A percentile compares a stretch with the other conserved stretches of the same genome.
phyloP scores from a whole-genome alignment of 2,329 filamentous ascomycete species.

The Colletotrichum endophyticum region DNA sequence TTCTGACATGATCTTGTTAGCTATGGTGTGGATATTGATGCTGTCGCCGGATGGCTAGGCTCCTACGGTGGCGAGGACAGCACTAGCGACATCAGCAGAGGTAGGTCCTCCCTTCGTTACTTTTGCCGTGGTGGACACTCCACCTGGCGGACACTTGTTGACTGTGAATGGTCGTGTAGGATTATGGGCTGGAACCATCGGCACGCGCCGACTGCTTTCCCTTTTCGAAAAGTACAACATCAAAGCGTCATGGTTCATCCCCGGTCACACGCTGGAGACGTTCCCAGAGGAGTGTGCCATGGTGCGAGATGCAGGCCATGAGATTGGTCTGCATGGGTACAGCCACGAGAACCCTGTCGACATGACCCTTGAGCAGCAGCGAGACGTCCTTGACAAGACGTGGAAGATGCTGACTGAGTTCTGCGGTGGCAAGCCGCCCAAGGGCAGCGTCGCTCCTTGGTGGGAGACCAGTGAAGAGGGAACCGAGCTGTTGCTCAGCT shows the following conservation, averaged over 20 bases:
- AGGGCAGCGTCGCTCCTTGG: constrained; percentile 75
- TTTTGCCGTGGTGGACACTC: rapidly evolving
- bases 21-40: constrained; percentile 77
- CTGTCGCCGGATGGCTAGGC: constrained; percentile 76
- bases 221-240: constrained; percentile 77
- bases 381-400: constrained; percentile 77
- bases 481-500: constrained; percentile 67
- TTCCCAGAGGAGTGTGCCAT: constrained; percentile 50
- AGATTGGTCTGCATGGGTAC: constrained; percentile 69
- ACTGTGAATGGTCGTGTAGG: constrained; percentile 35
- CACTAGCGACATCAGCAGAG: constrained; percentile 74
- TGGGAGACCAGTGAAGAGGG: constrained; percentile 76
- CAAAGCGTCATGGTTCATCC: constrained; percentile 63
- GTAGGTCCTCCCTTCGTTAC: constrained; percentile 36
- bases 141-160: not conserved
- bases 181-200: constrained; percentile 72
- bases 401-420: constrained; percentile 74
- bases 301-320: constrained; percentile 50
- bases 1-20: constrained; percentile 27
- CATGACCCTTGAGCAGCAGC: constrained; percentile 78
- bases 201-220: constrained; percentile 69
- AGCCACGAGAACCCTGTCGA: constrained; percentile 74
- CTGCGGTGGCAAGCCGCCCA: constrained; percentile 68
- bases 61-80: constrained; percentile 77
- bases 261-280: constrained; percentile 51